These are phyloP conservation scores for Hypoxylon subgilvum DNA, from an alignment of 495 filamentous ascomycete species.

Conservation along the genomic window DNA sequence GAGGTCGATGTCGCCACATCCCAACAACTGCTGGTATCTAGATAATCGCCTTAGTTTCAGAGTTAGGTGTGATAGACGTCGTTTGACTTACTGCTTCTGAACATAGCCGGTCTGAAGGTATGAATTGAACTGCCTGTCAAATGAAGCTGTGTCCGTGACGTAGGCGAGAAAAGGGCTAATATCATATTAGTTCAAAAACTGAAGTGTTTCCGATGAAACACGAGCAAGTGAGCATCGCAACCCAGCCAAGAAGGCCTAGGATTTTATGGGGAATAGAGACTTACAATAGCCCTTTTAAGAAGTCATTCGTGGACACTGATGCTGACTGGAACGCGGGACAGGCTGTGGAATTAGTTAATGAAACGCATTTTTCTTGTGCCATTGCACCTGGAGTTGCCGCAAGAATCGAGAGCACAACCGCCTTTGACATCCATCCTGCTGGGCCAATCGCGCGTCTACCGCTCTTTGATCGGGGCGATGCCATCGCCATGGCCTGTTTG, in stretches of 20 bases:
- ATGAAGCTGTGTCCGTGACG: slow-evolving; percentile 75
- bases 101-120: slow-evolving; percentile 80
- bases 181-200: slow-evolving; percentile 22
- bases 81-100: slow-evolving; percentile 68
- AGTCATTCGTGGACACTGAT: slow-evolving; percentile 75
- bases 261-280: slow-evolving; percentile 43
- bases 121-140: slow-evolving; percentile 75
- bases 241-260: too few relatives aligned
- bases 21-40: slow-evolving; percentile 78
- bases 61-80: neutral
- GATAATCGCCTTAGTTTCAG: slow-evolving; percentile 23
- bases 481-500: slow-evolving; percentile 15
- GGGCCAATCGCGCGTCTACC: slow-evolving; percentile 9
- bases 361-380: slow-evolving; percentile 65
- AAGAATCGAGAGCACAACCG: slow-evolving; percentile 40
- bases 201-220: neutral
- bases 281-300: slow-evolving; percentile 75
- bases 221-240: too few relatives aligned
- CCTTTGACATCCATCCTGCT: slow-evolving; percentile 18
- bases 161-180: slow-evolving; percentile 83
- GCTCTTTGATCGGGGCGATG: slow-evolving; percentile 1
- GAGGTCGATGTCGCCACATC: slow-evolving; percentile 78
- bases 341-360: slow-evolving; percentile 75
- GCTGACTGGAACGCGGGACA: slow-evolving; percentile 85
- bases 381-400: slow-evolving; percentile 42